Conservation (phyloP, 2,329 filamentous ascomycete species). For the Talaromyces sp. region DNA sequence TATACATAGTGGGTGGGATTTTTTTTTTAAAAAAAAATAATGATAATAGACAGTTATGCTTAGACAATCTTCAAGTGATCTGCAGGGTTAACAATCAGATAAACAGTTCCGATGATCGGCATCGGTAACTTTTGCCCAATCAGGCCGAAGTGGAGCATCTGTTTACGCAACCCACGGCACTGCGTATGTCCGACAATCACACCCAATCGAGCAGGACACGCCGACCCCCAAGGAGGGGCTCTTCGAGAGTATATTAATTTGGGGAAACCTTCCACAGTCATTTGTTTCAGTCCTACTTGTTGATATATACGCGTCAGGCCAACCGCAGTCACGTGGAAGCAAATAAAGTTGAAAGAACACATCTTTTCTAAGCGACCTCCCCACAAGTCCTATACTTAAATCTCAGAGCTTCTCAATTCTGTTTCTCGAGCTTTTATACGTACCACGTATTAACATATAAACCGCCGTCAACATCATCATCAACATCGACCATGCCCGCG, state of each 20-base stretch:
- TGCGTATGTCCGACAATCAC: background rate
- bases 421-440: too few species aligned
- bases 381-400: too few species aligned
- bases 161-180: too few species aligned
- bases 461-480: background rate
- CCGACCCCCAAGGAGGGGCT: background rate
- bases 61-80: background rate
- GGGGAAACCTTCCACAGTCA: too few species aligned
- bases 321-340: too few species aligned
- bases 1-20: background rate
- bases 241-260: too few species aligned
- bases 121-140: background rate
- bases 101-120: background rate
- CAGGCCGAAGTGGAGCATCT: background rate
- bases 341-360: too few species aligned
- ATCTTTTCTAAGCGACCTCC: too few species aligned
- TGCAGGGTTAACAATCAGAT: background rate
- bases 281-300: too few species aligned
- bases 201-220: background rate
- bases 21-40: too few species aligned
- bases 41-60: background rate
- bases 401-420: too few species aligned
- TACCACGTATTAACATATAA: background rate
- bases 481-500: conserved; percentile 1
- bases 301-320: too few species aligned